These are phyloP conservation scores for Articulospora tetracladia DNA, from an alignment of 495 filamentous ascomycete genomes.

Conservation along the genomic window DNA sequence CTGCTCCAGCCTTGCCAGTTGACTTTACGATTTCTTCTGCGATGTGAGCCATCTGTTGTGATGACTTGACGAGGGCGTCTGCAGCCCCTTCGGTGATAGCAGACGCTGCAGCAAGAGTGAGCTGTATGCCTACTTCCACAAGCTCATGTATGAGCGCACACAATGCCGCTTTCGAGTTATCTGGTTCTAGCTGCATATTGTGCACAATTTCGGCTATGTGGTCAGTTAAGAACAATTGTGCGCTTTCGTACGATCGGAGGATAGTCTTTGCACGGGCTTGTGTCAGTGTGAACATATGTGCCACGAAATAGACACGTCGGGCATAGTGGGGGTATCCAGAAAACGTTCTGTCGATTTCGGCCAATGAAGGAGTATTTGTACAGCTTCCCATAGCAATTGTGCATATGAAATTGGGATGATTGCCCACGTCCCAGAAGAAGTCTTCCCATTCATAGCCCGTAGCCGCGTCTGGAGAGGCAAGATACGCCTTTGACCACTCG, in stretches of 20 bases:
- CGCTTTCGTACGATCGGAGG: neutral
- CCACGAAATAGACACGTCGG: neutral
- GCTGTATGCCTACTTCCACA: neutral
- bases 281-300: neutral
- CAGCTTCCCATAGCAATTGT: neutral
- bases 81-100: too few relatives aligned
- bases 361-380: neutral
- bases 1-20: neutral
- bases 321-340: neutral
- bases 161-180: neutral
- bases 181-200: neutral
- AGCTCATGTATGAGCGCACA: neutral
- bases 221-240: neutral
- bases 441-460: neutral
- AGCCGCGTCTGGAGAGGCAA: neutral
- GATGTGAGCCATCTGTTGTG: too few relatives aligned
- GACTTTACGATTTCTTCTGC: too few relatives aligned
- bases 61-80: too few relatives aligned
- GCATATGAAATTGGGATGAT: neutral
- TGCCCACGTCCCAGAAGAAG: neutral
- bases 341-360: neutral
- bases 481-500: neutral
- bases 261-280: neutral
- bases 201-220: neutral
- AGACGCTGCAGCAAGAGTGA: neutral